Conservation (phyloP, 202 grass and related monocot species). For the Panicum hallii region DNA sequence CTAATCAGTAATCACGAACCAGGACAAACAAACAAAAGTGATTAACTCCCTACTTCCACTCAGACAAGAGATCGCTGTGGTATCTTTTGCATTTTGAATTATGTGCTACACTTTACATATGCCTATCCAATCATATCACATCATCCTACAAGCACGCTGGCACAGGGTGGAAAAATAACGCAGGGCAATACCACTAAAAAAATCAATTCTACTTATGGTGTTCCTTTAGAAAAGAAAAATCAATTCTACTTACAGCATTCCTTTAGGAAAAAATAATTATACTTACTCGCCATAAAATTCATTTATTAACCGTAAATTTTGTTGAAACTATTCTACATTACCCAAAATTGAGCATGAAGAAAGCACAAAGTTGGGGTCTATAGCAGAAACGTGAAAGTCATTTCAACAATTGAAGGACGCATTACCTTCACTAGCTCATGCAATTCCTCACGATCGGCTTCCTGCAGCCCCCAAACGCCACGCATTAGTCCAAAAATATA, state of each 20-base stretch:
- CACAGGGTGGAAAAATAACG: not conserved
- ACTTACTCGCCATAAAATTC: not conserved
- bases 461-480: slow-evolving; percentile 50
- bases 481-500: slow-evolving; percentile 19
- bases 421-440: slow-evolving; percentile 58
- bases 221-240: too few relatives aligned
- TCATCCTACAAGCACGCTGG: not conserved
- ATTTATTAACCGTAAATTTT: not conserved
- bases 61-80: not conserved
- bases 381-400: not conserved
- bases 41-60: not conserved
- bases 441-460: slow-evolving; percentile 58
- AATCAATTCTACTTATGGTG: not conserved
- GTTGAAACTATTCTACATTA: not conserved
- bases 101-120: not conserved
- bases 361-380: not conserved
- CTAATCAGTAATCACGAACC: not conserved
- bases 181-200: not conserved
- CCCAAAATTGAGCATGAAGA: not conserved
- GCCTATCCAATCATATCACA: not conserved
- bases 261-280: not conserved
- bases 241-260: not conserved
- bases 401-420: slow-evolving; percentile 29
- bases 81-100: not conserved
- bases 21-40: not conserved